A percentile compares a stretch with the other conserved stretches of the same genome.
Evolutionary conservation across 208 protist genomes (phyloP).

Genomic region (Acanthamoeba divionensis): DNA sequence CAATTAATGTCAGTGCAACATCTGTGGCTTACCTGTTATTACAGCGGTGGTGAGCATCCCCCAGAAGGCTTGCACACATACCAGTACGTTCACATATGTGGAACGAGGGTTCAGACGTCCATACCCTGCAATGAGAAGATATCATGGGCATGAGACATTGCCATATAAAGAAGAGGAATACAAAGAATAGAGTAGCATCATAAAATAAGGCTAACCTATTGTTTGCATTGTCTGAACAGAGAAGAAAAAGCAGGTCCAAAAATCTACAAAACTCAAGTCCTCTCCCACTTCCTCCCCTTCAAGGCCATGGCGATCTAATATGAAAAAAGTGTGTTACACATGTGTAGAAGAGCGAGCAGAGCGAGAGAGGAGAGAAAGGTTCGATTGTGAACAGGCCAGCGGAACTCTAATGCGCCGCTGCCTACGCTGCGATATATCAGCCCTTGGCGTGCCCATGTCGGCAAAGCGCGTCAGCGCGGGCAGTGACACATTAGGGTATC

Average conservation of each 20-base stretch:
- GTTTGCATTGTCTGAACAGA: slow-evolving; percentile 50
- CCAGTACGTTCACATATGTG: slow-evolving; percentile 17
- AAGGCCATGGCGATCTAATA: neutral
- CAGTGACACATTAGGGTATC: too few species aligned
- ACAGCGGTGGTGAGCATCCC: slow-evolving; percentile 42
- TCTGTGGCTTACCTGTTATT: neutral
- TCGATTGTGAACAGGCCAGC: too few species aligned
- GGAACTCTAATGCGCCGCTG: too few species aligned
- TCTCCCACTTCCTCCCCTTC: neutral
- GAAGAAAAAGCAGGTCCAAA: slow-evolving; percentile 53
- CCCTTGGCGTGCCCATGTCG: too few species aligned
- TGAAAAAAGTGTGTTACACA: neutral
- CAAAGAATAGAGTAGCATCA: neutral
- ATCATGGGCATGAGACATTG: too few species aligned
- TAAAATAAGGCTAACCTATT: neutral
- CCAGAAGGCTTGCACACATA: slow-evolving; percentile 43
- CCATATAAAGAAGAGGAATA: too few species aligned
- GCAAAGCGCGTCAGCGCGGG: too few species aligned
- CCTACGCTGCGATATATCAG: too few species aligned
- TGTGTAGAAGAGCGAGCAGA: neutral
- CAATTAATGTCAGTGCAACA: neutral
- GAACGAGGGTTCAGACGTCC: neutral
- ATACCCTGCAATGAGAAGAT: neutral
- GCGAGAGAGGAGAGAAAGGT: neutral
- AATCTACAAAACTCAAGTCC: neutral